Base-by-base conservation (phyloP, 1,139 yeast genomes). In the Starmera stellimalicola region DNA sequence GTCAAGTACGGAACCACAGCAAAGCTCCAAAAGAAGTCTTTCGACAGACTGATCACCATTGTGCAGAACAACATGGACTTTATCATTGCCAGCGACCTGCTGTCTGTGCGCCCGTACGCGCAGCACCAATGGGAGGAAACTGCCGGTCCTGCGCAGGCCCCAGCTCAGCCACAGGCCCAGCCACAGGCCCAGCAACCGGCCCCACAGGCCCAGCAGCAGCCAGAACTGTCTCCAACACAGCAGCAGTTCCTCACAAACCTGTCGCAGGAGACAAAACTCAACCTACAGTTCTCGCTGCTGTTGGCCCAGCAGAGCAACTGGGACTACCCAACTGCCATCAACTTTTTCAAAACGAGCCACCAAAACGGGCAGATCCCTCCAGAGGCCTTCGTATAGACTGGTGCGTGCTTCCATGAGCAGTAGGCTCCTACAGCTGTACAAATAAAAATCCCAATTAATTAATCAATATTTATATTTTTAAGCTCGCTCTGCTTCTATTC, bases 251-350 rank as follows among this genome's bases (percentile, higher is more conserved):
- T 84, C 17, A 69, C 72, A 18, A 77, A 71, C 47, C 62, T 91
- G 18, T 71, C 80, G 57, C 57, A 70, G 31, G 87, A 82, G 44
- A 91, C 97, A 0, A 74, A 77, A 36, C 62, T 91, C 43, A 87
- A 73, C 45, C 65, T 83, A 18, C 82, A 82, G 47, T 91, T 77
- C 54, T 84, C 93, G 1, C 60, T 77, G 24, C 75, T 88, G 85
- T 69, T 93, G 33, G 81, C 91, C 35, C 88, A 87, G 51, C 95
- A 87, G 55, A 85, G 95, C 48, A 69, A 73, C 36, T 88, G 94
- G 88, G 81, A 84, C 56, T 77, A 73, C 47, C 77, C 73, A 32
- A 70, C 64, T 38, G 88, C 95, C 27, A 63, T 75, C 16, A 67
- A 68, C 32, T 77, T 84, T 41, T 91, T 88, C 58, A 73, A 76